Base-by-base conservation (phyloP, 148 eudicot species). In the Cornus kousa region DNA sequence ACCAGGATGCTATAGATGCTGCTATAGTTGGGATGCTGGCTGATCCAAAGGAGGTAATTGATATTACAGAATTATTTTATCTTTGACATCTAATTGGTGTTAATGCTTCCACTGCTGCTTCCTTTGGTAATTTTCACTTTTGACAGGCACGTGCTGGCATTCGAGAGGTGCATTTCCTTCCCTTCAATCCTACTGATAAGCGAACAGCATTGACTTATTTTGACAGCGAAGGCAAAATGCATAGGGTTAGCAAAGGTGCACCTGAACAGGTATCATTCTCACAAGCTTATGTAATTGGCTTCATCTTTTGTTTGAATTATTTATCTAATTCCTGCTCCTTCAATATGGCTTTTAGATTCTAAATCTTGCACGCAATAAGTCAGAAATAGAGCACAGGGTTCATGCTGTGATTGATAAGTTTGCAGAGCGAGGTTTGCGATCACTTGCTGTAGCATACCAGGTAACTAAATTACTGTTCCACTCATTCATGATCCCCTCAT, bases 181-280 rank as follows among this genome's bases (percentile, higher is more conserved):
- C 99, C 37, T 96, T 96, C 82, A 96, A 96, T 78, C 99, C 99
- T 48, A 96, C 99, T 78, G 98, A 96, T 79, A 96, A 96, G 84
- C 82, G 99, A 74, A 96, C 99, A 53, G 99, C 99, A 50, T 85
- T 96, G 82, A 96, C 99, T 81, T 96, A 96, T 69, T 67, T 94
- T 50, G 98, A 94, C 77, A 28, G 89, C 37, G 85, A 94, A n/a
- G 98, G 98, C 69, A 92, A 90, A 90, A 83, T 85, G 99, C 98
- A 96, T 78, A 87, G 99, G 71, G 99, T 93, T 76, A 96, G 99
- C 87, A 96, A 96, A 94, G 99, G 99, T 79, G 99, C 99, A 78
- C 99, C 99, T 1, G 99, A 96, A 87, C 99, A 96, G 97, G 99
- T 96, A 89, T 70, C 33, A 23, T 62, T 75, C 62, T 68, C 46